Percentiles rank a stretch among this genome's conserved stretches.
Conservation (phyloP, 257 asterid genomes). For the Oldenlandia corymbosa region DNA sequence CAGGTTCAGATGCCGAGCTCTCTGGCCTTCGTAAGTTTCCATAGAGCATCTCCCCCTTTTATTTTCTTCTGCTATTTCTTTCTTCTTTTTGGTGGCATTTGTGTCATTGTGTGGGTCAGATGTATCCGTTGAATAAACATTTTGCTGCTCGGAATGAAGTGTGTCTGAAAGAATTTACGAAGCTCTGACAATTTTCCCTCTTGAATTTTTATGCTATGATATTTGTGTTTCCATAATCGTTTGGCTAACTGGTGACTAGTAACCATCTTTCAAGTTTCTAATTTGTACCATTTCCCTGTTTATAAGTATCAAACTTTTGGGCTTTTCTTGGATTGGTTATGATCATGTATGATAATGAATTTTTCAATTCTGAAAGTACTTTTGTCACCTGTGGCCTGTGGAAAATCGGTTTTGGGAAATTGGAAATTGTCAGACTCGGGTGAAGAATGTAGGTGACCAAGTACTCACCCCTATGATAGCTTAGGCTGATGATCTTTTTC, state of each 20-base stretch:
- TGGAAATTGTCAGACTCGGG: too few species aligned
- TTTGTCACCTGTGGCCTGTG: background rate
- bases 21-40: slow-evolving; percentile 57
- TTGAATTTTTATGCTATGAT: background rate
- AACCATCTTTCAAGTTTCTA: background rate
- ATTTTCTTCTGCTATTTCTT: background rate
- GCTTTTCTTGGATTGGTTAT: background rate
- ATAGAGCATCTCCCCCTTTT: background rate
- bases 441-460: too few species aligned
- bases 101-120: background rate
- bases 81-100: background rate
- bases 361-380: background rate
- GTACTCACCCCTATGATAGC: background rate
- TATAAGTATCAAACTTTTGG: background rate
- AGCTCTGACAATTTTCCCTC: too few species aligned
- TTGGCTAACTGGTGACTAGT: background rate
- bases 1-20: slow-evolving; percentile 30
- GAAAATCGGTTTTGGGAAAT: too few species aligned
- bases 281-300: background rate
- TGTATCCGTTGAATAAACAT: background rate
- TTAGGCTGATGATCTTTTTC: too few species aligned
- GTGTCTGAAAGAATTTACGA: background rate
- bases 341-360: background rate
- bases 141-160: background rate
- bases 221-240: background rate